These are phyloP conservation scores for Lycium ferocissimum DNA, from an alignment of 257 asterid species.

Conservation along the genomic window DNA sequence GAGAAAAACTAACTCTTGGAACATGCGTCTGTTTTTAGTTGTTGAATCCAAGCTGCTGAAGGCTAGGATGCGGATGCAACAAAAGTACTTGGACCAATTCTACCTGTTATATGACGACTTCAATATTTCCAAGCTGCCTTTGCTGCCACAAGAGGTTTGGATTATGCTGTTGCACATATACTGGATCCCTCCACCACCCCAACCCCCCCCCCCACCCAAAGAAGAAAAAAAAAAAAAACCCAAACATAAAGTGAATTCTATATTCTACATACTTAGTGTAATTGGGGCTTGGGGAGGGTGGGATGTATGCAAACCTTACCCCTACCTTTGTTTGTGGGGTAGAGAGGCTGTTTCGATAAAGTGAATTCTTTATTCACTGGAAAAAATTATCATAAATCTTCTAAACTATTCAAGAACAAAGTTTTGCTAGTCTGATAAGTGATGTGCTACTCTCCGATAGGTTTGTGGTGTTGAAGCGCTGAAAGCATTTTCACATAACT, in stretches of 20 bases:
- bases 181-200: too few relatives aligned
- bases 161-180: too few relatives aligned
- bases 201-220: too few relatives aligned
- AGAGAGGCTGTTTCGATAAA: background rate
- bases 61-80: conserved; percentile 96
- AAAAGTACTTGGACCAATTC: conserved; percentile 88
- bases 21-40: conserved; percentile 46
- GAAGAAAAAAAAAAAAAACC: too few relatives aligned
- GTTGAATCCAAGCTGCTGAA: conserved; percentile 84
- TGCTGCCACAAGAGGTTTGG: conserved; percentile 93
- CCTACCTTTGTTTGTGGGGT: too few relatives aligned
- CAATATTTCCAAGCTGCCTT: conserved; percentile 88
- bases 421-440: background rate
- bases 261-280: too few relatives aligned
- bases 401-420: background rate
- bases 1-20: conserved; percentile 13
- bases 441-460: conserved; percentile 40
- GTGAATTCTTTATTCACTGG: background rate
- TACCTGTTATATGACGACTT: conserved; percentile 93
- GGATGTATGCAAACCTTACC: too few relatives aligned
- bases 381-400: background rate
- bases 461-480: conserved; percentile 88
- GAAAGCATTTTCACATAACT: conserved; percentile 67
- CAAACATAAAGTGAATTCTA: too few relatives aligned
- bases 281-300: too few relatives aligned